Conservation (phyloP, 306 rosid species). For the Casuarina cunninghamiana region DNA sequence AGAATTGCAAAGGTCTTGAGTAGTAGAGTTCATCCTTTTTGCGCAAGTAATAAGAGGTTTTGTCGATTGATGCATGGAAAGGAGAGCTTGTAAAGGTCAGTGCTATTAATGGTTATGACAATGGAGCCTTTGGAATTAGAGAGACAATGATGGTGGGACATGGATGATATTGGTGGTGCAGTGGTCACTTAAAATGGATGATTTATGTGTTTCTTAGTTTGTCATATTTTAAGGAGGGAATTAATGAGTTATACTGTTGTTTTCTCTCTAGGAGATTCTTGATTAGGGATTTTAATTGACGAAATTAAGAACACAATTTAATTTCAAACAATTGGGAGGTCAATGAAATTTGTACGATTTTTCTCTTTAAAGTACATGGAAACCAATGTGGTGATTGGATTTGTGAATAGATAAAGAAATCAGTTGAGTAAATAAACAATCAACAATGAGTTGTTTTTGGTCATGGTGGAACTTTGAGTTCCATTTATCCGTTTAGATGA, state of each 20-base stretch:
- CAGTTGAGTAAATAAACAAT: not conserved
- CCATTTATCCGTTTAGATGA: not conserved
- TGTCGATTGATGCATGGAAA: too few relatives aligned
- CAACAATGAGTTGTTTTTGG: not conserved
- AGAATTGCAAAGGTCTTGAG: too few relatives aligned
- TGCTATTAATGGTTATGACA: too few relatives aligned
- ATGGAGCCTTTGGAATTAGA: not conserved
- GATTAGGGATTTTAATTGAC: too few relatives aligned
- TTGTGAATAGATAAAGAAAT: not conserved
- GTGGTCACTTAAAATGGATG: not conserved
- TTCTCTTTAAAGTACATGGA: not conserved
- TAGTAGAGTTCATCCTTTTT: too few relatives aligned
- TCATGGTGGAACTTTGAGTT: not conserved
- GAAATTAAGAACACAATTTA: too few relatives aligned
- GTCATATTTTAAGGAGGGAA: too few relatives aligned
- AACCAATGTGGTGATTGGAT: not conserved
- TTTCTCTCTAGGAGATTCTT: too few relatives aligned
- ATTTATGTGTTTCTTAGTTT: too few relatives aligned
- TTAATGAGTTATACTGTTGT: too few relatives aligned
- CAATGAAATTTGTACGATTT: not conserved
- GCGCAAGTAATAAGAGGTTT: too few relatives aligned
- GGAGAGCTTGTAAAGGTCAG: too few relatives aligned
- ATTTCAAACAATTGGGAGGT: not conserved
- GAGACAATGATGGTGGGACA: not conserved
- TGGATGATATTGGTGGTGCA: not conserved